Percentiles rank a stretch among this genome's conserved stretches.
Conservation (phyloP, 108 stramenopile species). For the Fistulifera solaris region DNA sequence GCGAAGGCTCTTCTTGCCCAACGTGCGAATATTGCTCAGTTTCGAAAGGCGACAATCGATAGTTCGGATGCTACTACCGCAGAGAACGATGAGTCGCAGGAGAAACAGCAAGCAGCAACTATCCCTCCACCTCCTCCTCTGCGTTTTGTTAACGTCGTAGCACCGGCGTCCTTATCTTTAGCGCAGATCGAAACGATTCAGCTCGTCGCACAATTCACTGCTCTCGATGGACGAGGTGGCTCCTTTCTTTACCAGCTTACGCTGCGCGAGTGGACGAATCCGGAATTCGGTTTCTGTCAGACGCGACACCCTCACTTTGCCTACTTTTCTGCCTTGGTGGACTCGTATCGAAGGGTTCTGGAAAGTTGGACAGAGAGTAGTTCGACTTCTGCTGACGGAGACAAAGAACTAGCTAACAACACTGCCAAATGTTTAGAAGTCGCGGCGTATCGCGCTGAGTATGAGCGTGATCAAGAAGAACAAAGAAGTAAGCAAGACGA, state of each 20-base stretch:
- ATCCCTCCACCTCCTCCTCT: conserved; percentile 54
- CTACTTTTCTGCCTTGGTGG: conserved; percentile 93
- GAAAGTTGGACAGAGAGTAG: conserved; percentile 7
- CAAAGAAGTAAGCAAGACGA: conserved; percentile 29
- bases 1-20: conserved; percentile 52
- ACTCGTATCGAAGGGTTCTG: conserved; percentile 82
- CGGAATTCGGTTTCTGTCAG: conserved; percentile 88
- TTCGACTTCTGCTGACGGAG: not conserved
- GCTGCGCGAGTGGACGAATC: conserved; percentile 80
- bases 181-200: conserved; percentile 85
- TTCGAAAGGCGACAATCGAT: conserved; percentile 8
- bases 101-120: conserved; percentile 9
- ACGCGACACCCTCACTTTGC: conserved; percentile 88
- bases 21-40: conserved; percentile 37
- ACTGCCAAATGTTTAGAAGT: conserved; percentile 34
- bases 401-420: conserved; percentile 8
- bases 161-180: conserved; percentile 62
- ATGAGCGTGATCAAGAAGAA: conserved; percentile 74
- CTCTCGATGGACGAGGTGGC: conserved; percentile 63
- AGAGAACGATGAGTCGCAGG: conserved; percentile 4
- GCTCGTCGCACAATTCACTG: conserved; percentile 95
- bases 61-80: not conserved
- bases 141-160: conserved; percentile 65
- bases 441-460: conserved; percentile 72
- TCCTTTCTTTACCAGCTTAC: conserved; percentile 75